These are phyloP conservation scores for Pythium phragmitis DNA, from an alignment of 352 stramenopile genomes.

Conservation along the genomic window DNA sequence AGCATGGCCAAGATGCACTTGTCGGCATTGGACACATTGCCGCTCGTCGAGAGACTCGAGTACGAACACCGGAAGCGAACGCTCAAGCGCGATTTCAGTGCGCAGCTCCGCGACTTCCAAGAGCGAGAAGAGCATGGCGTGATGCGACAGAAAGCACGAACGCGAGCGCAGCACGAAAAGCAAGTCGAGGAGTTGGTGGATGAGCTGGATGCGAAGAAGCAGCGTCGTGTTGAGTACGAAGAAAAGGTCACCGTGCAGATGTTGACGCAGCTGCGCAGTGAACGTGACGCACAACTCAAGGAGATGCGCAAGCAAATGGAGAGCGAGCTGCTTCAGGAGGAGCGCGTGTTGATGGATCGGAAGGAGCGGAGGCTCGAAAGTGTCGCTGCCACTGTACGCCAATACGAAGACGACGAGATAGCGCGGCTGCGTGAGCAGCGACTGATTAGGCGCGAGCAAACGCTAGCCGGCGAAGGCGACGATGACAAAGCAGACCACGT, in stretches of 20 bases:
- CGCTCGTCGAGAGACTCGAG: constrained; percentile 29
- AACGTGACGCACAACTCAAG: constrained; percentile 45
- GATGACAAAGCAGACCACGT: neutral
- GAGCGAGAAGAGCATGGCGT: constrained; percentile 68
- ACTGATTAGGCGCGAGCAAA: constrained; percentile 17
- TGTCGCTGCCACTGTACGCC: constrained; percentile 39
- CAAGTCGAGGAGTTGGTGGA: constrained; percentile 61
- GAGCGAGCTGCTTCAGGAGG: constrained; percentile 50
- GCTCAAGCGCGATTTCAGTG: constrained; percentile 55
- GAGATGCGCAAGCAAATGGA: constrained; percentile 45
- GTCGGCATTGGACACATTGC: constrained; percentile 29
- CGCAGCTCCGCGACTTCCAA: constrained; percentile 65
- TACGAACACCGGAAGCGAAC: constrained; percentile 79
- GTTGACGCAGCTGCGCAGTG: constrained; percentile 49
- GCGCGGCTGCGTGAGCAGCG: constrained; percentile 19
- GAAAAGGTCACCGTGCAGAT: constrained; percentile 49
- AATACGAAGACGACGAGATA: constrained; percentile 40
- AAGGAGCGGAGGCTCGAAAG: constrained; percentile 46
- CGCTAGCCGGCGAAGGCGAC: constrained; percentile 2
- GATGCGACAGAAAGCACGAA: constrained; percentile 61
- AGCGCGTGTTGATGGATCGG: constrained; percentile 44
- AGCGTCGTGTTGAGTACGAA: constrained; percentile 60
- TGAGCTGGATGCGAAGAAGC: constrained; percentile 59
- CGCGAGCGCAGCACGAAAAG: constrained; percentile 60
- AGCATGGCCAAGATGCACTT: constrained; percentile 33